Conservation (phyloP, 805 yeast genomes). For the Metschnikowia lachancei region DNA sequence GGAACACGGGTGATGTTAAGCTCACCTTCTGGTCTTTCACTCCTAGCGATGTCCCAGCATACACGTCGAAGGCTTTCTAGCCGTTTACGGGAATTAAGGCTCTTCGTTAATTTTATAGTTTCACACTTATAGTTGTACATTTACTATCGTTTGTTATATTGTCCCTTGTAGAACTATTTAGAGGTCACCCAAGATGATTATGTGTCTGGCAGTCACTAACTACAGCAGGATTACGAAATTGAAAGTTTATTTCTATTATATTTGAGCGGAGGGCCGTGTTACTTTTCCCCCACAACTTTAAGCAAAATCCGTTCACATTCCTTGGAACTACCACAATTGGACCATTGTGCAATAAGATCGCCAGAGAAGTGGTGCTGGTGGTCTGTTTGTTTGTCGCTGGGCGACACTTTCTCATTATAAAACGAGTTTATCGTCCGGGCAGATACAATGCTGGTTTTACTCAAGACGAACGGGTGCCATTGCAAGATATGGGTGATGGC, state of each 20-base stretch:
- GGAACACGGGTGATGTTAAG: constrained; percentile 21
- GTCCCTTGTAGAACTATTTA: neutral
- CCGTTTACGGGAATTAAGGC: neutral
- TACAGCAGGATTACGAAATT: no score
- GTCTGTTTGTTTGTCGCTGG: constrained; percentile 31
- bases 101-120: constrained; percentile 4
- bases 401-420: constrained; percentile 20
- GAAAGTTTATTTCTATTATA: neutral
- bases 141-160: constrained; percentile 8
- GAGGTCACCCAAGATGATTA: no score
- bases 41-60: constrained; percentile 52
- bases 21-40: constrained; percentile 49
- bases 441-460: constrained; percentile 71
- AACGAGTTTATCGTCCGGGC: constrained; percentile 37
- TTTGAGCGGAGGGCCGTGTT: neutral
- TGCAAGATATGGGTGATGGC: constrained; percentile 85
- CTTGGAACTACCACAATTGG: constrained; percentile 49
- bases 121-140: constrained; percentile 14
- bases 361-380: constrained; percentile 54
- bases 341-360: constrained; percentile 65
- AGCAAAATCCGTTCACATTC: constrained; percentile 51
- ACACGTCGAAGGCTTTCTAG: constrained; percentile 53
- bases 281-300: constrained; percentile 4
- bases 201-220: no score
- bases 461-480: constrained; percentile 87